Base-by-base conservation (phyloP, 768 basidiomycete species). In the Phanerochaete carnosa region DNA sequence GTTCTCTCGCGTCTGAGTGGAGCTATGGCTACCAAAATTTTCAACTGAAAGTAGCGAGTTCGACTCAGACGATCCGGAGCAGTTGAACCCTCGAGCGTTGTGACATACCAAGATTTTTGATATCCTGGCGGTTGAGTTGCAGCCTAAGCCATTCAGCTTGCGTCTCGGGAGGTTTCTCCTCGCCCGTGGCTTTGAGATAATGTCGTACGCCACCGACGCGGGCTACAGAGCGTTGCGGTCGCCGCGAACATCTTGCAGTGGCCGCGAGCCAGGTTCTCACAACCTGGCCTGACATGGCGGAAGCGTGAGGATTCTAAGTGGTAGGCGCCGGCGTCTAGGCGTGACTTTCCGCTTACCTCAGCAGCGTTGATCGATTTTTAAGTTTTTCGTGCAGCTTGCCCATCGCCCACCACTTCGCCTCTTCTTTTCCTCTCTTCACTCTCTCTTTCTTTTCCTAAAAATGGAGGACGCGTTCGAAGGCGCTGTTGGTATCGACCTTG, bases 401-500 rank as follows among this genome's bases (percentile, higher is more conserved):
- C 65, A 64, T 65, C 61, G 62, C 60, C 60, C 61, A 58, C 50
- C 58, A 61, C 62, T 59, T 57, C 60, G 57, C 52, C 59, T 53
- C 57, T 63, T 61, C 68, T 60, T 55, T 58, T 61, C 60, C 72
- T 65, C 67, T 68, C 69, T 66, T 70, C 68, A 63, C 72, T 67
- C 71, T 66, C 60, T 65, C 63, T 72, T 68, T 71, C 65, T 60
- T 65, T 70, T 66, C 69, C 74, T 78, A 78, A 88, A 83, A 82
- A 89, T 91, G 87, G 93, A 94, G 75, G 94, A 95, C 80, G 75
- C 88, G 72, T 98, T 90, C 78, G 94, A 96, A 73, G 95, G 95
- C 75, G 95, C 95, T 74, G 83, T 98, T 79, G 95, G 95, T 77
- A 95, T 95, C 75, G 95, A 95, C 83, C 88, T 92, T 69, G 95